Evolutionary conservation across 2,329 filamentous ascomycete genomes (phyloP).

Genomic region (Fusarium sp.): DNA sequence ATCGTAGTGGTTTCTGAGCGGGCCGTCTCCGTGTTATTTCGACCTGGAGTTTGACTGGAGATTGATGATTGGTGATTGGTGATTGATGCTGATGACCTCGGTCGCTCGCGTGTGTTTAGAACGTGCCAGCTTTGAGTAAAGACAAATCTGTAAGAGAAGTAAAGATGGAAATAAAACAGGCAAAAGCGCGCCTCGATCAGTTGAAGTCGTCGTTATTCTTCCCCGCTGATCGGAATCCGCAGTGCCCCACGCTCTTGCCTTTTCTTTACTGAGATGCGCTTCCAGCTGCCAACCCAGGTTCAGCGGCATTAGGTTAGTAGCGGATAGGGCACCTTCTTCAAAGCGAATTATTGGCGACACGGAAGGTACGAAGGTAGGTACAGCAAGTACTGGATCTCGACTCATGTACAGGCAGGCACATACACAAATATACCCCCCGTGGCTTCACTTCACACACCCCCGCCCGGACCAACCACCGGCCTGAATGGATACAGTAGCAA

Average conservation of each 20-base stretch:
- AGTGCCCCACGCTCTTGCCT: conserved; percentile 24
- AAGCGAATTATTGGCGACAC: conserved; percentile 1
- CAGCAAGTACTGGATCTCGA: conserved; percentile 17
- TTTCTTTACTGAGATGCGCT: conserved; percentile 22
- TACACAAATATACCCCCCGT: conserved; percentile 16
- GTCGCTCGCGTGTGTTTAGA: conserved; percentile 5
- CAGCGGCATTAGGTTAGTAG: conserved; percentile 12
- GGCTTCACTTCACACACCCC: conserved; percentile 18
- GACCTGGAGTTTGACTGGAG: conserved; percentile 29
- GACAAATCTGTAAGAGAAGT: not conserved
- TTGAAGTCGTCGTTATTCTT: conserved; percentile 27
- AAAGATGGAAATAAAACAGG: conserved; percentile 8
- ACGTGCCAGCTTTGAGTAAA: not conserved
- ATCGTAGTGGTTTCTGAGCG: conserved; percentile 11
- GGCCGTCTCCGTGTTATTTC: conserved; percentile 18
- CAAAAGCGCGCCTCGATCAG: conserved; percentile 37
- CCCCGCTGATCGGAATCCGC: conserved; percentile 43
- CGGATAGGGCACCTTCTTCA: conserved; percentile 5
- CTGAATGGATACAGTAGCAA: conserved; percentile 39
- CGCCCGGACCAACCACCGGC: conserved; percentile 46
- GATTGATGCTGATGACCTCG: conserved; percentile 16
- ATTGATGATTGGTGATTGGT: conserved; percentile 8
- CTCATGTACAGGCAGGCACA: not conserved
- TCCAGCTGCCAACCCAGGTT: conserved; percentile 14
- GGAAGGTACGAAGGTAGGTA: not conserved